These are phyloP conservation scores for Brassica balearica DNA, from an alignment of 441 rosid species.

Conservation along the genomic window DNA sequence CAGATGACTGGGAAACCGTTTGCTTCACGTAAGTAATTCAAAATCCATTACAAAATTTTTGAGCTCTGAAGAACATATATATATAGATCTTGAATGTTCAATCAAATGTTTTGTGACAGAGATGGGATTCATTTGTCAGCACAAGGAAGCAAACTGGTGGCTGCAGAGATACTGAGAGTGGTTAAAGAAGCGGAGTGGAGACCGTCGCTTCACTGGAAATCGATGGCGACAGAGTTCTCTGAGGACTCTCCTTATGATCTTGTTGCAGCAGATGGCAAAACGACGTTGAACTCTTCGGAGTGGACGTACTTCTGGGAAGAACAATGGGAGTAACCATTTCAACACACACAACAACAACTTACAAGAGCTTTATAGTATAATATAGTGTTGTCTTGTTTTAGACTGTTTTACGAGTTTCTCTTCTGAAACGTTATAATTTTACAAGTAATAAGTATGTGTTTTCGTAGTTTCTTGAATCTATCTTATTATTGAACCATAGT, in stretches of 20 bases:
- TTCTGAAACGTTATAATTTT: too few relatives aligned
- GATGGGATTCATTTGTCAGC: constrained; percentile 92
- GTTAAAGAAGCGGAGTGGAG: constrained; percentile 80
- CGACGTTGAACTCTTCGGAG: constrained; percentile 74
- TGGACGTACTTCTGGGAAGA: constrained; percentile 87
- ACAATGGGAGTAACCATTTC: constrained; percentile 66
- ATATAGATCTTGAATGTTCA: neutral
- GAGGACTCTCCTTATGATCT: constrained; percentile 83
- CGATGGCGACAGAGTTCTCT: constrained; percentile 78
- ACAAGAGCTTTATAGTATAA: too few relatives aligned
- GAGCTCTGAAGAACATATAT: constrained; percentile 7
- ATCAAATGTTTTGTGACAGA: constrained; percentile 42
- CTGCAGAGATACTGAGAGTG: constrained; percentile 75
- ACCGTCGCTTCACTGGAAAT: constrained; percentile 91
- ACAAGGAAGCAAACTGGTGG: constrained; percentile 88
- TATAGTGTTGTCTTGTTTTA: too few relatives aligned
- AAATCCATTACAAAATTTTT: neutral
- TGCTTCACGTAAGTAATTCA: constrained; percentile 70
- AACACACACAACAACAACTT: too few relatives aligned
- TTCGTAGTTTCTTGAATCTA: too few relatives aligned
- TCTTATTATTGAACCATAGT: neutral
- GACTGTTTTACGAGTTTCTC: too few relatives aligned
- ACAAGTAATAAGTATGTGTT: neutral
- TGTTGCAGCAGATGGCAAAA: constrained; percentile 80
- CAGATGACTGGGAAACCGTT: constrained; percentile 66